phyloP scores from a whole-genome alignment of 169 alveolate genomes.

The Nephromyces sp. region DNA sequence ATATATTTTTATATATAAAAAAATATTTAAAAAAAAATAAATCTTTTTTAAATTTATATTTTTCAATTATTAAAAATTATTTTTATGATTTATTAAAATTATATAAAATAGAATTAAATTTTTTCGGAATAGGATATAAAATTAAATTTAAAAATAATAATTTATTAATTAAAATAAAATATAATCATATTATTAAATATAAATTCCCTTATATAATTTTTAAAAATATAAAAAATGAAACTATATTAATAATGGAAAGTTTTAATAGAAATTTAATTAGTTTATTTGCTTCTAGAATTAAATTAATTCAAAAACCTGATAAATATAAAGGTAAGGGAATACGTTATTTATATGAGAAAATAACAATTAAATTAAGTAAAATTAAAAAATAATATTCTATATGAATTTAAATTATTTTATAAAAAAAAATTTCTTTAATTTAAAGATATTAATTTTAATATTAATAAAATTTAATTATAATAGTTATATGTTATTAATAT shows the following conservation, averaged over 20 bases:
- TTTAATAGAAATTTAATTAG: not conserved
- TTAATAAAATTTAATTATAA: not conserved
- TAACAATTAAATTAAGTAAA: constrained; percentile 8
- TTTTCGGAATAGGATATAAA: not conserved
- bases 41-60: not conserved
- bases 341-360: constrained; percentile 1
- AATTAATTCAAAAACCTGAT: not conserved
- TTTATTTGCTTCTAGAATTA: not conserved
- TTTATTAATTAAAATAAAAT: not conserved
- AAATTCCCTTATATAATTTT: constrained; percentile 3
- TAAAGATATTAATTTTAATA: not conserved
- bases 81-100: too few relatives aligned
- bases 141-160: not conserved
- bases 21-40: not conserved
- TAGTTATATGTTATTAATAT: too few relatives aligned
- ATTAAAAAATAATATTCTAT: constrained; percentile 4
- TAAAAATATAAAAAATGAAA: not conserved
- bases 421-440: not conserved
- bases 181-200: constrained; percentile 12
- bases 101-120: not conserved
- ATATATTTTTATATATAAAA: not conserved
- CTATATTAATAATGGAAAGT: not conserved
- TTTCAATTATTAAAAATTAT: not conserved
- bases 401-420: constrained; percentile 2
- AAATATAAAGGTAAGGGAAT: constrained; percentile 7